Percentiles rank a stretch among this genome's conserved stretches.
Evolutionary conservation across 2,329 filamentous ascomycete genomes (phyloP).

Genomic region (Aspergillus ustus): DNA sequence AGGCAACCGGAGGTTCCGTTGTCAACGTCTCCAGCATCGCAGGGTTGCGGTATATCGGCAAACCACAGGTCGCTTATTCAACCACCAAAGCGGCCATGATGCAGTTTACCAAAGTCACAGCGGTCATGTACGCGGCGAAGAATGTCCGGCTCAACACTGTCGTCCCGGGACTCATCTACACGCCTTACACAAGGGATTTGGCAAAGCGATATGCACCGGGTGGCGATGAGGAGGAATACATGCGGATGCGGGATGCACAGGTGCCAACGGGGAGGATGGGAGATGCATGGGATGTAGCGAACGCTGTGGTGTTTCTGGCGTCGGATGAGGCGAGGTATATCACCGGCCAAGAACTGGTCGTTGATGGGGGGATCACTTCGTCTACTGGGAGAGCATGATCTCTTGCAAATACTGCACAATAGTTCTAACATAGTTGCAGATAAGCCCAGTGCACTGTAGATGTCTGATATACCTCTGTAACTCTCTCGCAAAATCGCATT

Average conservation of each 20-base stretch:
- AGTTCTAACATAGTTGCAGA: no score
- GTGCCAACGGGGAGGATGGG: slow-evolving; percentile 41
- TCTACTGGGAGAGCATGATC: not conserved
- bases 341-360: slow-evolving; percentile 41
- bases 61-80: slow-evolving; percentile 57
- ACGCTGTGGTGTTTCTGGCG: slow-evolving; percentile 37
- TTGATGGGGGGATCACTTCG: slow-evolving; percentile 36
- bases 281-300: slow-evolving; percentile 39
- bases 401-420: no score
- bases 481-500: no score
- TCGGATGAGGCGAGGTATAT: slow-evolving; percentile 38
- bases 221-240: slow-evolving; percentile 50
- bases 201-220: slow-evolving; percentile 46
- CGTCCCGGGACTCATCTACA: slow-evolving; percentile 62
- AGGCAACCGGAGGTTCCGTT: slow-evolving; percentile 43
- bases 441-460: no score
- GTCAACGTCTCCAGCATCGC: slow-evolving; percentile 59
- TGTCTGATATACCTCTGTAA: no score
- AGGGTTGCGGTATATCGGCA: slow-evolving; percentile 44
- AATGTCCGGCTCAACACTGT: slow-evolving; percentile 57
- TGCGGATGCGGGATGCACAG: slow-evolving; percentile 28
- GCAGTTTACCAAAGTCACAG: slow-evolving; percentile 56
- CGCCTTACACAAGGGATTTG: slow-evolving; percentile 54
- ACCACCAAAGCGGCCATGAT: slow-evolving; percentile 57
- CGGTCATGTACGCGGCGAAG: slow-evolving; percentile 47